Evolutionary conservation across 768 basidiomycete species (phyloP).

Genomic region (Nevesoporus exiguus): DNA sequence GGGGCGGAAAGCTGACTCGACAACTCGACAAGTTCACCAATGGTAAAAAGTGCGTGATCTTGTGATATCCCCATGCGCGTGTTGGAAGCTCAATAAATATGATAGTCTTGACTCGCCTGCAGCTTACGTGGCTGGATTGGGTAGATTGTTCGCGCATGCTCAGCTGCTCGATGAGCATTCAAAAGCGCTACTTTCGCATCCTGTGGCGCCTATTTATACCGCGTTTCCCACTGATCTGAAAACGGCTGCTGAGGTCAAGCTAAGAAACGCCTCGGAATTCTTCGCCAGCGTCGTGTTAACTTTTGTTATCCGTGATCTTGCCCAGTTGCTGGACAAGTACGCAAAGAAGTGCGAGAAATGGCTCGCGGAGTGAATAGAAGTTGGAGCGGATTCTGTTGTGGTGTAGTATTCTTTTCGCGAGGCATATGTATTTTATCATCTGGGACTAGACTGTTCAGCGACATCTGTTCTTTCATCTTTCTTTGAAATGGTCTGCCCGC

Average conservation of each 20-base stretch:
- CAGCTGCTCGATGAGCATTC: constrained; percentile 89
- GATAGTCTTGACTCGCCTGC: constrained; percentile 84
- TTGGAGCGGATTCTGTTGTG: constrained; percentile 20
- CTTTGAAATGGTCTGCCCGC: constrained; percentile 10
- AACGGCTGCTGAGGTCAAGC: constrained; percentile 61
- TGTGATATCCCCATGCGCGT: neutral
- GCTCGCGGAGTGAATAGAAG: constrained; percentile 65
- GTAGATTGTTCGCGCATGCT: constrained; percentile 65
- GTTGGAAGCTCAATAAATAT: constrained; percentile 12
- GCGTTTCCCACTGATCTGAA: constrained; percentile 66
- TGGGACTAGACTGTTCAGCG: constrained; percentile 32
- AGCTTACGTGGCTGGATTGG: constrained; percentile 73
- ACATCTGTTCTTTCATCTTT: constrained; percentile 29
- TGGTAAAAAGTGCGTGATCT: constrained; percentile 72
- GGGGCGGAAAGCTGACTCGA: constrained; percentile 71
- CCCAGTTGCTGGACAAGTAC: constrained; percentile 86
- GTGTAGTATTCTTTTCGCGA: constrained; percentile 26
- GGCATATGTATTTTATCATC: constrained; percentile 35
- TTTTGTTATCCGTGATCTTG: constrained; percentile 86
- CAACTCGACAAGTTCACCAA: constrained; percentile 82
- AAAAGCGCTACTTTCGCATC: constrained; percentile 62
- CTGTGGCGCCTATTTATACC: constrained; percentile 68
- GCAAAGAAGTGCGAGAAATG: constrained; percentile 92
- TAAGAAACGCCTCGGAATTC: constrained; percentile 85
- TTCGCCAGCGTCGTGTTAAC: constrained; percentile 86